Base-by-base conservation (phyloP, 2,329 filamentous ascomycete species). In the Ophiostoma triangulosporum region DNA sequence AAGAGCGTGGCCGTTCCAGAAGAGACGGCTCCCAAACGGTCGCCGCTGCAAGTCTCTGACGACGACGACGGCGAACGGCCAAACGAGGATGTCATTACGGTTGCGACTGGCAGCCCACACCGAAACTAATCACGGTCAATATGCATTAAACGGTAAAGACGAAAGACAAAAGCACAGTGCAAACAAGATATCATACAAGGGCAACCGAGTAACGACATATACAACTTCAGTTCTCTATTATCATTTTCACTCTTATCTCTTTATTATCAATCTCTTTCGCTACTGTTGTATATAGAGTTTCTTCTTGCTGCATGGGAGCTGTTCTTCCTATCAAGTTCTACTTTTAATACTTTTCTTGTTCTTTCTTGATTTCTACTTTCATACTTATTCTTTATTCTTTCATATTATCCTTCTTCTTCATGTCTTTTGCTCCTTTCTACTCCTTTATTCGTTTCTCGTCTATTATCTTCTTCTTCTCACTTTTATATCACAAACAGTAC, bases 141-240 rank as follows among this genome's bases (percentile, higher is more conserved):
- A 9, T 15, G 17, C 31, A 8, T 15, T 8, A 3, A 27, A 31
- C 17, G 26, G 24, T 8, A 38, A 35, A 32, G 17, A 26, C 12
- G 12, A 43, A 9, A 22, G 12, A 9, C 36, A 40, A 40, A 35
- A 40, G 20, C 24, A 15, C 24, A 14, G 35, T 15, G 32, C 38
- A 11, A 31, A 29, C 40, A 53, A 31, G 48, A 40, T 31, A 31
- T 33, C 26, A 20, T 40, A 24, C 50, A 48, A 51, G 55, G 55
- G 53, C 55, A 57, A 57, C 53, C 55, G 14, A 24, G 29, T 43
- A 49, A 45, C 46, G 20, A 50, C 32, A 6, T 29, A 31, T 20
- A 45, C 40, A 6, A 45, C 4, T 9, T 48, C 40, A 6, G 33
- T 6, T 9, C 36, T 15, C 27, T 22, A n/a, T 27, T 45, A 22